Evolutionary conservation across 192 early-diverging fungal genomes (phyloP).

Genomic region (Coemansia asiatica): DNA sequence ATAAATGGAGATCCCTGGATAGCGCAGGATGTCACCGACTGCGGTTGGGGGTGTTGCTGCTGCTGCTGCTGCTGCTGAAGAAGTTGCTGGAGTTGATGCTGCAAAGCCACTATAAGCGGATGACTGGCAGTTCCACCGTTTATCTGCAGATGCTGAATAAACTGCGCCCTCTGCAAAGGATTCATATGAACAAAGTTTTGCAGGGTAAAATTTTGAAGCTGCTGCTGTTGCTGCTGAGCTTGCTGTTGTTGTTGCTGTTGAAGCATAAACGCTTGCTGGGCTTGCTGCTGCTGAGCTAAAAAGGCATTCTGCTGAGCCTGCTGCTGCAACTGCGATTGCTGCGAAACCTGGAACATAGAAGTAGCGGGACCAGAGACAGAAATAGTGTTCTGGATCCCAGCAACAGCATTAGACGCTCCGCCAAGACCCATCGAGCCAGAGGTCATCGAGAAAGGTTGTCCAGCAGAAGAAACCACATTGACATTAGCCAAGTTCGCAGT

Average conservation of each 20-base stretch:
- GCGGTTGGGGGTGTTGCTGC: slow-evolving; percentile 18
- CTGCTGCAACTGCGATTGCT: slow-evolving; percentile 20
- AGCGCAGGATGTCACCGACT: slow-evolving; percentile 3
- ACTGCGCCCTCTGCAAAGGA: slow-evolving; percentile 17
- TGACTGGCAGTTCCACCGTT: slow-evolving; percentile 16
- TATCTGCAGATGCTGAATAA: slow-evolving; percentile 39
- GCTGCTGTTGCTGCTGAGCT: slow-evolving; percentile 7
- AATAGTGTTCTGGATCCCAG: background rate
- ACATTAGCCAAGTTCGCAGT: background rate
- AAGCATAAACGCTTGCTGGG: slow-evolving; percentile 14
- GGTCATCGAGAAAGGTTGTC: slow-evolving; percentile 6
- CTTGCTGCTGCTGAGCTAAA: slow-evolving; percentile 21
- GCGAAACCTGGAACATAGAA: slow-evolving; percentile 19
- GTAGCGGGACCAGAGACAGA: background rate
- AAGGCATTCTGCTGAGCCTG: slow-evolving; percentile 9
- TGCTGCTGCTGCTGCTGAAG: slow-evolving; percentile 27
- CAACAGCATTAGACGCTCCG: background rate
- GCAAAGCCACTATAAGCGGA: slow-evolving; percentile 16
- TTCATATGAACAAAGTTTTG: slow-evolving; percentile 15
- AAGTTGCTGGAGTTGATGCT: slow-evolving; percentile 26
- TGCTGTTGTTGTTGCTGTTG: slow-evolving; percentile 31
- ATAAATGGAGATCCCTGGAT: slow-evolving; percentile 24
- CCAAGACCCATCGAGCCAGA: slow-evolving; percentile 3
- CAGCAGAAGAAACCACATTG: slow-evolving; percentile 15
- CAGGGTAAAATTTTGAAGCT: slow-evolving; percentile 2